Base-by-base conservation (phyloP, 257 asterid species). In the Capsicum baccatum region DNA sequence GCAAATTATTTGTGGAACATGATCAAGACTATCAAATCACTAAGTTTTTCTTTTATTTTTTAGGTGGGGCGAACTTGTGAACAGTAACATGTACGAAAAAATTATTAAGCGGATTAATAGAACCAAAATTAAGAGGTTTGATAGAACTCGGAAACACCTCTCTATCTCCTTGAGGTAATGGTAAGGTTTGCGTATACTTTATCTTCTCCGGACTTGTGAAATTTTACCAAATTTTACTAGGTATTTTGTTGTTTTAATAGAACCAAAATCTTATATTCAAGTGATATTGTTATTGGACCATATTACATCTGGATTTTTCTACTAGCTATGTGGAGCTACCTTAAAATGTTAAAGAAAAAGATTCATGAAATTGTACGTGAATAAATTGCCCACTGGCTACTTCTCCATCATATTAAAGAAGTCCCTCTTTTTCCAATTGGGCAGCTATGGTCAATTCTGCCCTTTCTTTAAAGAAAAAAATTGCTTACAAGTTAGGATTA, bases 281-380 rank as follows among this genome's bases (percentile, higher is more conserved):
- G 44, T 50, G n/a, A 73, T 21, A 12, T 67, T 50, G 52, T 21
- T 52, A 50, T 2, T 26, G 44, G 42, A 50, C 26, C 21, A 68
- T 64, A 63, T 19, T 48, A 73, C 59, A 48, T 10, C 58, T 44
- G n/a, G 0, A 47, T 10, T 47, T 73, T 74, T 48, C 60, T 48
- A 74, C 8, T 1, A 48, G 57, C 80, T 21, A 50, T 15, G 62
- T 13, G 81, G 62, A 76, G 63, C 48, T 76, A 76, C 63, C 81
- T 76, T 52, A 76, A 26, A 26, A 76, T 19, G 63, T 52, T 52
- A 76, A 76, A 52, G 81, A 76, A 74, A 76, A 76, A 52, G 26
- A 52, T 52, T 76, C 26, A 76, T 76, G 42, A 76, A 76, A 76
- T 13, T 52, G 62, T 50, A 74, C 21, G 42, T 21, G 62, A 74